Percentiles rank a stretch among this genome's conserved stretches.
Conservation (phyloP, 208 protist species). For the Leishmania arabica region DNA sequence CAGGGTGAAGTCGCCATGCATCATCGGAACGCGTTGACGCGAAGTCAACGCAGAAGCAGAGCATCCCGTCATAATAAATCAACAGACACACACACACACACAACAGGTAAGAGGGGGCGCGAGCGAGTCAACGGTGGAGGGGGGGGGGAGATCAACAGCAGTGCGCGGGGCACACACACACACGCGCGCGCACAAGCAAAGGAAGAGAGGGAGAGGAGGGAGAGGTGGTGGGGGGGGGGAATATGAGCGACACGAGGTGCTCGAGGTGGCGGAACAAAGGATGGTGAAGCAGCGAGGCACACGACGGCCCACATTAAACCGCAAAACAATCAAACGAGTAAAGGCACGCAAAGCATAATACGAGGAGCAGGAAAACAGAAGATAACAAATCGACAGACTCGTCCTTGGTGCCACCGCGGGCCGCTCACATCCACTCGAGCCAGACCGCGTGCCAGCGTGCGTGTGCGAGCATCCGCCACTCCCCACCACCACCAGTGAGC, state of each 20-base stretch:
- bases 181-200: neutral
- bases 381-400: neutral
- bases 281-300: too few relatives aligned
- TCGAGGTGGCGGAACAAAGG: too few relatives aligned
- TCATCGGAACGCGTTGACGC: neutral
- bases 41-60: too few relatives aligned
- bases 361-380: neutral
- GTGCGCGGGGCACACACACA: neutral
- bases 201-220: neutral
- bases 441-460: neutral
- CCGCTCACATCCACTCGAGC: neutral
- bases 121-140: neutral
- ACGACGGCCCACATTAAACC: too few relatives aligned
- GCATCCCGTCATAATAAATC: too few relatives aligned
- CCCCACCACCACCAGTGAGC: neutral
- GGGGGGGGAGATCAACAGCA: neutral
- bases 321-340: conserved; percentile 1
- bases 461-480: too few relatives aligned
- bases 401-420: neutral
- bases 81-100: too few relatives aligned
- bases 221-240: neutral
- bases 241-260: too few relatives aligned
- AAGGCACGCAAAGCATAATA: too few relatives aligned
- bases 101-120: too few relatives aligned
- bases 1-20: neutral